Evolutionary conservation across 306 rosid species (phyloP), one percentile per base, ranked within the genome.

Genomic region (Cicer pinnatifidum): DNA sequence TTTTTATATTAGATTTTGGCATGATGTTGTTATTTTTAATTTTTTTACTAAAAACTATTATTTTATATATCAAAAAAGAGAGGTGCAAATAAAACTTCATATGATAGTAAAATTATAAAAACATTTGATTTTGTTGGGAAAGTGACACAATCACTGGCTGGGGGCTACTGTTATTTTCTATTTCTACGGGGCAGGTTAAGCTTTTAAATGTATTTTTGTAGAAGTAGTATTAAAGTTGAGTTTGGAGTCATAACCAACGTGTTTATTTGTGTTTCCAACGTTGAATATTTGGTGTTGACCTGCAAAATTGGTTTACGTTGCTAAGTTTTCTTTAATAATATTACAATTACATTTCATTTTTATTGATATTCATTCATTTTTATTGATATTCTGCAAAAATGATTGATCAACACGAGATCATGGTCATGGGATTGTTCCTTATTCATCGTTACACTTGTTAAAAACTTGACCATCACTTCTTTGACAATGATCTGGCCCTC

Each of bases 381-480:
- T 58, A 58, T 28, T 41, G 52, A 23, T 15, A 39, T 63, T 66
- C 40, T 52, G 23, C 20, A 44, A 35, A 67, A 76, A 76, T 35
- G 56, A 67, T 39, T 56, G 67, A 78, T 23, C 73, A 72, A 74
- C 70, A 19, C 19, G 1, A 41, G 74, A 64, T 63, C 63, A 68
- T 78, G 80, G 70, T 52, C 65, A 53, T 74, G 43, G 43, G 56
- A 46, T 41, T 50, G 67, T 67, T 72, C 69, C 73, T 8, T 8
- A 63, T 78, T 65, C 73, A 80, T 78, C 37, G 48, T 69, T 81
- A 59, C 73, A 75, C 63, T 19, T 75, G 63, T 57, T 47, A 78
- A 74, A 65, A 60, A 59, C 80, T 81, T 72, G 78, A 61, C 83
- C 83, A 19, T 71, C 77, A 57, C 82, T 69, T 80, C 52, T 58